Percentiles rank a stretch among this genome's conserved stretches.
These are phyloP conservation scores for Aspergillus niger DNA, from an alignment of 2,329 filamentous ascomycete genomes.

Conservation along the genomic window DNA sequence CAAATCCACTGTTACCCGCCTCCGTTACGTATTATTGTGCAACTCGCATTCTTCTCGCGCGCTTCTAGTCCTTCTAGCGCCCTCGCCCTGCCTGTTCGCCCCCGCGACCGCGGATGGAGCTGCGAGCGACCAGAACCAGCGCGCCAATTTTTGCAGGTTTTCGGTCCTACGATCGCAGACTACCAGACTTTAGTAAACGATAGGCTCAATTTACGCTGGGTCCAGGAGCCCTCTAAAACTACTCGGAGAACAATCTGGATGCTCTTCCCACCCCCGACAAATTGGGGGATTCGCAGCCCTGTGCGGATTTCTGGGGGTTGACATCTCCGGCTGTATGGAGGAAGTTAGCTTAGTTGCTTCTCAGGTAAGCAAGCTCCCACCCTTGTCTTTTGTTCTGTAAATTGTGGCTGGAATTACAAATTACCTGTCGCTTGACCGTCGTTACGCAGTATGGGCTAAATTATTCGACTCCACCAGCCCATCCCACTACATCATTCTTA, in stretches of 20 bases:
- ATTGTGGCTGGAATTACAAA: background rate
- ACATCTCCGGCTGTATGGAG: slow-evolving; percentile 1
- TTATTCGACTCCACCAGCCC: slow-evolving; percentile 1
- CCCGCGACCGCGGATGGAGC: slow-evolving; percentile 12
- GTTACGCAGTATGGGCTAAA: background rate
- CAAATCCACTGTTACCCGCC: slow-evolving; percentile 23
- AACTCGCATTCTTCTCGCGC: slow-evolving; percentile 24
- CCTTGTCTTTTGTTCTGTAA: background rate
- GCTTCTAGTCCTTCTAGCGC: slow-evolving; percentile 28
- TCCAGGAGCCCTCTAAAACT: background rate
- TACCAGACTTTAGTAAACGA: background rate
- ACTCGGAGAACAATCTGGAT: background rate
- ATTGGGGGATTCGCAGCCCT: background rate
- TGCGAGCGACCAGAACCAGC: slow-evolving; percentile 9
- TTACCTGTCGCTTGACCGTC: background rate
- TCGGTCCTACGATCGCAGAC: slow-evolving; percentile 11
- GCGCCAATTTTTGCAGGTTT: slow-evolving; percentile 4
- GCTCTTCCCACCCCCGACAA: background rate
- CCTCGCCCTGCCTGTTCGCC: slow-evolving; percentile 15
- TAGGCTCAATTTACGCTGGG: background rate
- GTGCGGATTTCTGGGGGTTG: slow-evolving; percentile 6
- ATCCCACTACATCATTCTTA: slow-evolving; percentile 11
- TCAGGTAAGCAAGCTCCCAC: background rate
- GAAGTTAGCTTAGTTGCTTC: background rate
- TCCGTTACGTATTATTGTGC: slow-evolving; percentile 24